These are phyloP conservation scores for Maudiozyma barnettii DNA, from an alignment of 805 yeast genomes.

Conservation along the genomic window DNA sequence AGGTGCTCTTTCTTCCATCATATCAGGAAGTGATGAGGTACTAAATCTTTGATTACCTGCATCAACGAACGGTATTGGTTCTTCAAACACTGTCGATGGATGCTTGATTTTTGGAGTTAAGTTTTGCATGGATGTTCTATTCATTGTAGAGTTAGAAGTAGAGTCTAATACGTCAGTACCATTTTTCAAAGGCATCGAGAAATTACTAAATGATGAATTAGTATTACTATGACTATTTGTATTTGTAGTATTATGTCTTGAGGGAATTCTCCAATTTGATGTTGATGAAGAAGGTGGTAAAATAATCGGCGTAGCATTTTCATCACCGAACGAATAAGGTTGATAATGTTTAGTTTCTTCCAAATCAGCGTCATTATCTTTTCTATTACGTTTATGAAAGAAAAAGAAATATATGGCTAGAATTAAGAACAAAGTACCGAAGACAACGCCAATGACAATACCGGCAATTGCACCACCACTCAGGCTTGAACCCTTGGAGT, in stretches of 20 bases:
- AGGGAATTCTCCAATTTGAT: constrained; percentile 11
- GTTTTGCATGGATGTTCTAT: not conserved
- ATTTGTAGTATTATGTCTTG: constrained; percentile 7
- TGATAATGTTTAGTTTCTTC: constrained; percentile 34
- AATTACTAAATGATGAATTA: not conserved
- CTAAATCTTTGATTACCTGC: constrained; percentile 39
- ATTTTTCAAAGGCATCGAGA: not conserved
- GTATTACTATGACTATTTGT: not conserved
- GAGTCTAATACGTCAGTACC: not conserved
- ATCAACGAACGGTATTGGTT: constrained; percentile 11
- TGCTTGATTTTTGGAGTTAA: not conserved
- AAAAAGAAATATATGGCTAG: constrained; percentile 36
- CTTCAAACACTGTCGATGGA: constrained; percentile 13
- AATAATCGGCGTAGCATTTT: constrained; percentile 22
- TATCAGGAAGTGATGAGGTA: constrained; percentile 46
- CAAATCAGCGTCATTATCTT: constrained; percentile 20
- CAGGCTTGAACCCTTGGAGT: constrained; percentile 4
- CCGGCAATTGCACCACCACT: constrained; percentile 51
- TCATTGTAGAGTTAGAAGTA: not conserved
- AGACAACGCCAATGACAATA: constrained; percentile 44
- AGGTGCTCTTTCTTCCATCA: constrained; percentile 28
- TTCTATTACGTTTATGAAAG: constrained; percentile 21
- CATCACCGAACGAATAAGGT: constrained; percentile 30
- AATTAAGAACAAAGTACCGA: constrained; percentile 32
- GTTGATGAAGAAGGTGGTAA: constrained; percentile 10